phyloP scores from a whole-genome alignment of 495 filamentous ascomycete genomes.

The Bacidia rubella region DNA sequence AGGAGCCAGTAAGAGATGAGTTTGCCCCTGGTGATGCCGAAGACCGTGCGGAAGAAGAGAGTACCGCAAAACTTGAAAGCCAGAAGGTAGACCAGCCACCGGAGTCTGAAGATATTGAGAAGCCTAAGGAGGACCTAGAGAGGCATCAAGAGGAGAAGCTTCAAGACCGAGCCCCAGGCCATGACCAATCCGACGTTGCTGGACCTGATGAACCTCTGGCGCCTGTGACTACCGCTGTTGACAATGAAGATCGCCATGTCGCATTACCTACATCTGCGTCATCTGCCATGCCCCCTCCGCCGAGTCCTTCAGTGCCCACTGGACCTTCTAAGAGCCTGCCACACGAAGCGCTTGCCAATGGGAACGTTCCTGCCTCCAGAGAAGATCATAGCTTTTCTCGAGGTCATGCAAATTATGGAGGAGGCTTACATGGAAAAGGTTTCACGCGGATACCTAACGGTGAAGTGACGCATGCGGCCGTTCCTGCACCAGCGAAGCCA shows the following conservation, averaged over 20 bases:
- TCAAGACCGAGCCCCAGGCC: slow-evolving; percentile 4
- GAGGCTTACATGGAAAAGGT: slow-evolving; percentile 22
- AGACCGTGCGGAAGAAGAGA: slow-evolving; percentile 13
- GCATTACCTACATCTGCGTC: background rate
- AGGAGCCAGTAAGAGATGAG: slow-evolving; percentile 21
- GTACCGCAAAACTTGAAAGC: slow-evolving; percentile 2
- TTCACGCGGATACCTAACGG: slow-evolving; percentile 12
- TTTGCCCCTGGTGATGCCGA: slow-evolving; percentile 22
- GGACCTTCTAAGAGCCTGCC: slow-evolving; percentile 15
- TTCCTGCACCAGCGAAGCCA: slow-evolving; percentile 12
- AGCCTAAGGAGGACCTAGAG: slow-evolving; percentile 1
- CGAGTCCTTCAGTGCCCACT: slow-evolving; percentile 16
- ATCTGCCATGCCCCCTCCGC: slow-evolving; percentile 18
- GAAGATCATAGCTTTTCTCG: slow-evolving; percentile 12
- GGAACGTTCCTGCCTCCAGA: slow-evolving; percentile 9
- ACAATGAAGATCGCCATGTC: background rate
- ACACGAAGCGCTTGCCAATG: slow-evolving; percentile 6
- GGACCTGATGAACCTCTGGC: slow-evolving; percentile 7
- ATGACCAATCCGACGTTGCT: background rate
- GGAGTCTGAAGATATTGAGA: background rate
- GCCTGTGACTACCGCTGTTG: no score
- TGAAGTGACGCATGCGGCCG: slow-evolving; percentile 11
- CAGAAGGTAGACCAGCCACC: slow-evolving; percentile 10
- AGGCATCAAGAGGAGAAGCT: background rate
- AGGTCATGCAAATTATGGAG: slow-evolving; percentile 16